These are phyloP conservation scores for Exophiala alcalophila DNA, from an alignment of 2,329 filamentous ascomycete species.

Conservation along the genomic window DNA sequence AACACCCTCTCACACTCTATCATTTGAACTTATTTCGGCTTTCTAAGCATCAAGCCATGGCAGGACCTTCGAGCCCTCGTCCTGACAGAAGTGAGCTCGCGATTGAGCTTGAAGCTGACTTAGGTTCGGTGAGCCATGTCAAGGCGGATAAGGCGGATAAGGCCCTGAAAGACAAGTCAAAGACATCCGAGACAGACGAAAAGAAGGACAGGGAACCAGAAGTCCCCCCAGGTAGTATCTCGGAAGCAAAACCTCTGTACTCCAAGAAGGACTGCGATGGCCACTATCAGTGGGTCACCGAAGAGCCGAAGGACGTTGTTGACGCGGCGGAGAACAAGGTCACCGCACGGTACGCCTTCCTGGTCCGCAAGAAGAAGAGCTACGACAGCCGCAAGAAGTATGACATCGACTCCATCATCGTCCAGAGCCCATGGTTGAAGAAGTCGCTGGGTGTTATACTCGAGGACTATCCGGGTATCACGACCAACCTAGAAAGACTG, in stretches of 20 bases:
- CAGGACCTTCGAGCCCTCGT: no score
- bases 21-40: no score
- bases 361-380: constrained; percentile 58
- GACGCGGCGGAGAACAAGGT: constrained; percentile 60
- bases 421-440: constrained; percentile 63
- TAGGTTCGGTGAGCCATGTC: no score
- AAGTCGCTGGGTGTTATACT: constrained; percentile 55
- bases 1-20: no score
- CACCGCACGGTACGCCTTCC: constrained; percentile 59
- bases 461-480: constrained; percentile 58
- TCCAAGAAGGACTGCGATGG: constrained; percentile 52
- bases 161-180: background rate
- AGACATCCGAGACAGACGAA: background rate
- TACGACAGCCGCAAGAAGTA: constrained; percentile 60
- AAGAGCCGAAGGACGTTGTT: constrained; percentile 54
- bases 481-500: constrained; percentile 57
- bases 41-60: no score
- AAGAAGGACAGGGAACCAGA: constrained; percentile 15
- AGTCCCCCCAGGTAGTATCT: constrained; percentile 34
- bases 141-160: background rate
- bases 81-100: no score
- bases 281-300: constrained; percentile 55
- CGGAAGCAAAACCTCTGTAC: constrained; percentile 49
- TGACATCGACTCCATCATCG: constrained; percentile 59
- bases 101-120: no score